Evolutionary conservation across 148 eudicot species (phyloP), one percentile per base, ranked within the genome.

Genomic region (Heliosperma pusillum): DNA sequence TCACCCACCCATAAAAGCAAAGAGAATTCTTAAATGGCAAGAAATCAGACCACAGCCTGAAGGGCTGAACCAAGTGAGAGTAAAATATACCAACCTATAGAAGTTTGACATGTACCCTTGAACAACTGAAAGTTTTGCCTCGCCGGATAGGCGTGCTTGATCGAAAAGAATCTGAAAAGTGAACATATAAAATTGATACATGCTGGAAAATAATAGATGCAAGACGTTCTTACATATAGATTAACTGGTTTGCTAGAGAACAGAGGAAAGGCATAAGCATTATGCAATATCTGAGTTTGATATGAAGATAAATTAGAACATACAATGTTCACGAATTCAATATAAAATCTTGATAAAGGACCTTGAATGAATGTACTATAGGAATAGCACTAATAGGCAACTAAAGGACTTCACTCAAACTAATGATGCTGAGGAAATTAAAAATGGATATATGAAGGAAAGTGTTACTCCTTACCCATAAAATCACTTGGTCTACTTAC

Each of bases 41-140:
- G 75, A 15, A 53, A 40, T 44, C 68, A 81, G 33, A 42, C 21
- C 44, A 12, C 22, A 71, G 25, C 26, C 47, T 72, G 17, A 79
- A 60, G 16, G 26, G 22, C 47, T 72, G 17, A 79, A 60, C 7
- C 58, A 36, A 71, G 67, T 33, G 72, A 26, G 58, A 76, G 71
- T 17, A 58, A 22, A 13, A 42, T 26, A 15, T n/a, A 74, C 74
- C 74, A 74, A 96, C 99, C 99, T 93, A 79, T 88, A 96, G 72
- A 92, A 90, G 69, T 86, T 87, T 69, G 97, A 88, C 95, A 96
- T 89, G 72, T 86, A 91, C 76, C 88, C 94, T 89, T 96, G 97
- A 80, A 96, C 93, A 52, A 87, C 79, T 45, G 97, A 92, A 78
- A 96, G 97, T 78, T 85, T 92, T 76, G 91, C 94, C 33, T 89